Evolutionary conservation across 1,139 yeast genomes (phyloP), one percentile per base, ranked within the genome.

Genomic region (Geotrichum bryndzae): DNA sequence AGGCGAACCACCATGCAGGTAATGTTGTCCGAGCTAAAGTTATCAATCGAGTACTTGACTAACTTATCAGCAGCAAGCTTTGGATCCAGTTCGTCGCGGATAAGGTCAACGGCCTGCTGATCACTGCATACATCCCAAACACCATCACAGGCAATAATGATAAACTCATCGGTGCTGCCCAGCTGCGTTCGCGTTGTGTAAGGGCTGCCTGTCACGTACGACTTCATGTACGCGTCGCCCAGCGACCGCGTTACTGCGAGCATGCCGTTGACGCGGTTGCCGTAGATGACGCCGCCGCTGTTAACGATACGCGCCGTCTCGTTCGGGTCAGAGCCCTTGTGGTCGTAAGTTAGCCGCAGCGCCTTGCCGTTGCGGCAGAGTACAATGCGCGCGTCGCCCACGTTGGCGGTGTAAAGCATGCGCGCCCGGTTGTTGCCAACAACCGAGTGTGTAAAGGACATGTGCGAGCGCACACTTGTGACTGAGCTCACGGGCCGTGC

Each of bases 211-310:
- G 91, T 84, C 25, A 94, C 97, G 64, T 90, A 79, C 61, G 86
- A 89, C 73, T 95, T 96, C 85, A 94, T 88, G 74, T 90, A 92
- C 23, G 87, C 82, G 74, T 94, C 99, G n/a, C 99, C 99, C 53
- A 94, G 79, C 1, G 98, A 88, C 65, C 99, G 79, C 1, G 97
- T 90, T 22, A 94, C 97, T 0, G 99, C 98, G 61, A 95, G 80
- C 72, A 95, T 92, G 5, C 99, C 99, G 73, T 92, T 94, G 50
- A 94, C 99, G 67, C 99, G 82, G 68, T 90, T 88, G 69, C 90
- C 90, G 82, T 95, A 83, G 63, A 94, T 84, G 48, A 94, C 76
- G 0, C 99, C 99, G 1, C 99, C 99, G 4, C 84, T 80, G 58
- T 85, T 82, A 61, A 84, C 82, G 23, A 94, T 87, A 66, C 99